Evolutionary conservation across 345 rosid genomes (phyloP).

Genomic region (Brassica cretica): DNA sequence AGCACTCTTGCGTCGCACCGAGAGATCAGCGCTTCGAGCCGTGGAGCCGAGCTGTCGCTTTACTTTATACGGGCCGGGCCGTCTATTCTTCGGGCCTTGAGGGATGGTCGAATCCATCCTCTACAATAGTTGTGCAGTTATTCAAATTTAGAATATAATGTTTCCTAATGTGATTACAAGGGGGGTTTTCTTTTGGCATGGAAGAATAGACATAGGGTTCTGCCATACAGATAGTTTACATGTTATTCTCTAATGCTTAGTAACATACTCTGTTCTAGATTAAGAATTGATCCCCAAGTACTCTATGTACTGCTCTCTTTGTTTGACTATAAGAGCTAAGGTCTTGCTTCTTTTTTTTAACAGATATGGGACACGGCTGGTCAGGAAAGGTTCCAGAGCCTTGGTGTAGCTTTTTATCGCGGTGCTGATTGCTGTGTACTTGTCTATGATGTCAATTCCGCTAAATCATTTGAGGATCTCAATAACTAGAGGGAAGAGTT

Average conservation of each 20-base stretch:
- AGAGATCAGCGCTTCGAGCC: no score
- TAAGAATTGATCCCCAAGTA: not conserved
- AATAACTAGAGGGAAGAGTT: constrained; percentile 38
- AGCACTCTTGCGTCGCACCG: no score
- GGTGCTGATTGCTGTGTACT: not conserved
- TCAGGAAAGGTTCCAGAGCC: not conserved
- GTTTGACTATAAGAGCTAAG: not conserved
- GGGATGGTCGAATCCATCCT: no score
- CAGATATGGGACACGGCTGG: not conserved
- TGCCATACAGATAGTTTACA: not conserved
- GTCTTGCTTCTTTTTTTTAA: not conserved
- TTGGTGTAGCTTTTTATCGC: not conserved
- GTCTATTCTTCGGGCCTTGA: no score
- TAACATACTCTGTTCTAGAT: constrained; percentile 15
- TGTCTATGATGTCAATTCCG: not conserved
- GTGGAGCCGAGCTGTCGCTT: no score
- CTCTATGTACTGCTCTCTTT: no score
- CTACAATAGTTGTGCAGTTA: not conserved
- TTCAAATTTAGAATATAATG: not conserved
- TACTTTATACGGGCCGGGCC: no score
- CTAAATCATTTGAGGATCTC: constrained; percentile 62
- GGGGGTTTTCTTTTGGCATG: not conserved
- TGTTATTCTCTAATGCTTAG: not conserved
- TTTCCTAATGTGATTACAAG: not conserved
- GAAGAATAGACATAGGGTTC: not conserved